Evolutionary conservation across 306 rosid genomes (phyloP).

Genomic region (Delonix regia): DNA sequence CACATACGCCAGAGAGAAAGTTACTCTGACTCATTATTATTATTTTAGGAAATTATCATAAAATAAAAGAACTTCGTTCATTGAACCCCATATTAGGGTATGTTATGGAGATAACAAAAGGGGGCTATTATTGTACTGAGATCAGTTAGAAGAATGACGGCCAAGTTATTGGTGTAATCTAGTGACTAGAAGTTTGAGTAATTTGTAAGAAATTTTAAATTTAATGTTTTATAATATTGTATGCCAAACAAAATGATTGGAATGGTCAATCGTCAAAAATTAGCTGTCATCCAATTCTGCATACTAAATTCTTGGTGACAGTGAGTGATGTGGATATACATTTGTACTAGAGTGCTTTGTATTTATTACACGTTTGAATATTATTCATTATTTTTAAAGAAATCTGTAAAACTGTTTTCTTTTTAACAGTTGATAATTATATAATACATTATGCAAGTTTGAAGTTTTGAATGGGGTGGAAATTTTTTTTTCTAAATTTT

Average conservation of each 20-base stretch:
- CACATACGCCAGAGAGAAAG: neutral
- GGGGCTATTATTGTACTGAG: neutral
- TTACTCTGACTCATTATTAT: neutral
- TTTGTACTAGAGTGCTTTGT: too few relatives aligned
- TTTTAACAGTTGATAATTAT: too few relatives aligned
- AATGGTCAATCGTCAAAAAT: neutral
- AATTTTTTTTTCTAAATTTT: too few relatives aligned
- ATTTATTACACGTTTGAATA: too few relatives aligned
- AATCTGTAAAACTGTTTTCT: too few relatives aligned
- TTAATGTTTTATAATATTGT: neutral
- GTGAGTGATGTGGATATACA: too few relatives aligned
- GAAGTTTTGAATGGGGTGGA: too few relatives aligned
- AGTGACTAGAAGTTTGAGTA: neutral
- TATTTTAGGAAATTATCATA: neutral
- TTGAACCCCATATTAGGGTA: neutral
- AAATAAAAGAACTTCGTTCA: neutral
- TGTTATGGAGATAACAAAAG: neutral
- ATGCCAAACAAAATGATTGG: neutral
- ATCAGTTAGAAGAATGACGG: neutral
- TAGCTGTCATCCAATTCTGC: neutral
- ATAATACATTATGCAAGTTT: neutral
- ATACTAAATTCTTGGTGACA: neutral
- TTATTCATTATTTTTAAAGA: too few relatives aligned
- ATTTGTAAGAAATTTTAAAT: neutral
- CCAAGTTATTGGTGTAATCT: neutral